Evolutionary conservation across 2,329 filamentous ascomycete genomes (phyloP), one percentile per base, ranked within the genome.

Genomic region (Eutypa lata): DNA sequence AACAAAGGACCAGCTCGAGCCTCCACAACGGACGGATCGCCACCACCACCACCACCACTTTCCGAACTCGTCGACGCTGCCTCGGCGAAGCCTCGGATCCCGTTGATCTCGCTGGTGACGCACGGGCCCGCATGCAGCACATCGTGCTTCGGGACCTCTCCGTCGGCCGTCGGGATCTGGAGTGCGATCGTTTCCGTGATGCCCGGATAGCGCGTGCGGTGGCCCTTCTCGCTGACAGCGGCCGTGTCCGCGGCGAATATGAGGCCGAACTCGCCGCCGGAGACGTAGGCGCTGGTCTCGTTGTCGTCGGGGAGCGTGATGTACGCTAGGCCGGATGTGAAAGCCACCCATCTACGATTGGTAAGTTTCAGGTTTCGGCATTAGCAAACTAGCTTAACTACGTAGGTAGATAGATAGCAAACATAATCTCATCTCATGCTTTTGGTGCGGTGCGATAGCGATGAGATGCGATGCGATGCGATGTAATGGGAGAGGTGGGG

Each of bases 231-330:
- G 58, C 73, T 75, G 18, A 73, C 67, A 43, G 69, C 67, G 2
- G 61, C 53, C 0, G 71, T 76, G 55, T 78, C 76, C 1, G 72
- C 64, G 0, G 71, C 75, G n/a, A 77, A 68, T 19, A 78, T 67
- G 3, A 71, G 58, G 1, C 73, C 73, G 48, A 71, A 65, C 44
- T 71, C 62, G 1, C 74, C 75, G 1, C 73, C 74, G 0, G 50
- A 10, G 8, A 76, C 60, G 54, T 65, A 71, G 1, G 68, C 72
- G 48, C 68, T 66, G 2, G 59, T 64, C 1, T 65, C 65, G 3
- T 51, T 22, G 37, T 65, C 58, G 56, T 71, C 64, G 0, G 73
- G 73, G 1, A 78, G 61, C 1, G 73, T 73, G 49, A 77, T 67
- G 50, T 73, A 65, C 1, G 68, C 73, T n/a, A 72, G 47, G 0